Conservation (phyloP, 2,329 filamentous ascomycete genomes). For the Eurotiales sp. region DNA sequence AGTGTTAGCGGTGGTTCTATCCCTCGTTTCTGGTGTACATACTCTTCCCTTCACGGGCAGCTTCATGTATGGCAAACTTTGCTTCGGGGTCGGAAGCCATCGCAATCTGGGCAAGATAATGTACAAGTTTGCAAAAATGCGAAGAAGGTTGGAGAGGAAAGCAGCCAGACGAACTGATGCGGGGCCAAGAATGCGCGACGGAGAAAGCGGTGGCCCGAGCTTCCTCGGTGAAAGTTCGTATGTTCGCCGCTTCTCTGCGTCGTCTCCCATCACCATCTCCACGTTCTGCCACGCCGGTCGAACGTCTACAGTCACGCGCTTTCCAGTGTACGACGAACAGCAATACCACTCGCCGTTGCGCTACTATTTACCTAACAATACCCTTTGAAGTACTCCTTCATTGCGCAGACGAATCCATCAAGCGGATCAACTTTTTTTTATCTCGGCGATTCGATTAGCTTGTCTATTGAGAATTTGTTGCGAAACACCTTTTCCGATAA, state of each 20-base stretch:
- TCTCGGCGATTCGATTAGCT: neutral
- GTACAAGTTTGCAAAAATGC: neutral
- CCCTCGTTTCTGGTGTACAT: slow-evolving; percentile 26
- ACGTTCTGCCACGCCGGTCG: neutral
- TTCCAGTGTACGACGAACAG: neutral
- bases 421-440: neutral
- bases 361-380: neutral
- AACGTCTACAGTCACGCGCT: neutral
- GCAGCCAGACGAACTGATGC: neutral
- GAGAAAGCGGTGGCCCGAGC: slow-evolving; percentile 15
- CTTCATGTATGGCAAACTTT: slow-evolving; percentile 82
- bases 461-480: neutral
- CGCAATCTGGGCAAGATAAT: slow-evolving; percentile 15
- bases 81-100: slow-evolving; percentile 47
- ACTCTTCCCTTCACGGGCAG: slow-evolving; percentile 81
- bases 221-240: slow-evolving; percentile 14
- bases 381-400: neutral
- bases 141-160: neutral
- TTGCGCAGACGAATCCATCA: neutral
- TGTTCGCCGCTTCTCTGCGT: neutral
- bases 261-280: neutral
- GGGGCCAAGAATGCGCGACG: slow-evolving; percentile 6
- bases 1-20: slow-evolving; percentile 1
- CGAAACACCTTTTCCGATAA: neutral
- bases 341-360: neutral